Base-by-base conservation (phyloP, 2,329 filamentous ascomycete species). In the Incumbomyces delicatus region DNA sequence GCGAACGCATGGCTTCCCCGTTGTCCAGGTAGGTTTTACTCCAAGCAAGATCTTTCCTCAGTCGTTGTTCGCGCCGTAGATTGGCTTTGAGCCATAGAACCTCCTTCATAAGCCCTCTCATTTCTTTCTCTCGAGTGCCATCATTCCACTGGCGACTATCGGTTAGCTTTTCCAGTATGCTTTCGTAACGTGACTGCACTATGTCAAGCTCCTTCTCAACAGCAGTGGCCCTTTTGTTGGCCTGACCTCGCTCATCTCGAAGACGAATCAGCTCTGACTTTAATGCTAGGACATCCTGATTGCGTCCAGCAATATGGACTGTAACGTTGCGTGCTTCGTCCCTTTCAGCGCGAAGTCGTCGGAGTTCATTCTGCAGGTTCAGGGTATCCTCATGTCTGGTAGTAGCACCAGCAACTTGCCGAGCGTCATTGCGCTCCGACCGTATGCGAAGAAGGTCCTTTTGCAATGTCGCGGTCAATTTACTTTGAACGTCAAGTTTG, bases 41-140 rank as follows among this genome's bases (percentile, higher is more conserved):
- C 67, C 83, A 94, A 7, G 85, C 85, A 29, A 90, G 77, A 58
- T 89, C 86, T 52, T 77, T 75, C 35, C 92, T 77, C 66, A 96
- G 82, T 42, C 77, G 78, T 56, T 86, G 80, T 66, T 95, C 90
- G 29, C 92, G 78, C 61, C 79, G 76, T 69, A 85, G 85, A 44
- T 83, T 80, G 1, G 87, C 86, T 58, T 88, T 80, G 63, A 96
- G 79, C 80, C 86, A 96, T 59, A 88, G 78, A 62, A 96, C 90
- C 67, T 96, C 89, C 68, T 92, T 85, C 44, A 80, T 78, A 61
- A 96, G 74, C 14, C 90, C 90, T 55, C 81, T 79, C 44, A 95
- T 78, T 58, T 87, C 80, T 38, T 83, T 80, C 41, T 75, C 71
- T 61, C 71, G 59, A 54, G 64, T 57, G 62, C 71, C 68, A 55